Evolutionary conservation across 768 basidiomycete species (phyloP), one percentile per base, ranked within the genome.

Genomic region (Psilocybe azurescens): DNA sequence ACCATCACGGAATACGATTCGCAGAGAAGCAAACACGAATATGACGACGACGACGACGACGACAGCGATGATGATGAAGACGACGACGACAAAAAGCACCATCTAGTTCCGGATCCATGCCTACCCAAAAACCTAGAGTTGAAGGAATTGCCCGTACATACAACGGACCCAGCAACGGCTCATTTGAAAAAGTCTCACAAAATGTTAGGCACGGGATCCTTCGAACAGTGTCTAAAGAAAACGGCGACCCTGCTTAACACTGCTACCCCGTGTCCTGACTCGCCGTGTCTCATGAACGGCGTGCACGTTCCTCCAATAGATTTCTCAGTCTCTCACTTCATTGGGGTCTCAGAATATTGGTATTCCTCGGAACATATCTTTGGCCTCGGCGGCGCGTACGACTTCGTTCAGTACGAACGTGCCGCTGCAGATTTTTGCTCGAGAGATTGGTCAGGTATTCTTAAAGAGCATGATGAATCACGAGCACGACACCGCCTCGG

Each of bases 341-440:
- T 99, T 68, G 97, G 97, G 3, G 89, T 99, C 41, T 96, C 94
- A 13, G 97, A 99, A 74, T 99, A 99, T 73, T 99, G 97, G 97
- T 99, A 98, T 76, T 98, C 97, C 28, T 94, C 95, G 9, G 95
- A 99, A 68, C 95, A 99, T 73, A 91, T 98, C 52, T 95, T 97
- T 68, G 94, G 93, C 1, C 83, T 98, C 2, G 96, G 95, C 20
- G 97, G 97, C 2, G 84, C 95, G 20, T 99, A 98, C 78, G 93
- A 99, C 73, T 97, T 94, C 71, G 93, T 95, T 29, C 91, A 97
- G 73, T 99, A 97, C 75, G 97, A 99, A 73, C 90, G 90, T 47
- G 94, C 94, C 14, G 97, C 97, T 14, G 84, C 89, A 5, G 79
- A 88, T 29, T 99, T 94, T 72, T 99, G 97, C 67, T 79, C 80